A percentile compares a stretch with the other conserved stretches of the same genome.
These are phyloP conservation scores for Dactylorhiza incarnata DNA, from an alignment of 106 monocot genomes.

Conservation along the genomic window DNA sequence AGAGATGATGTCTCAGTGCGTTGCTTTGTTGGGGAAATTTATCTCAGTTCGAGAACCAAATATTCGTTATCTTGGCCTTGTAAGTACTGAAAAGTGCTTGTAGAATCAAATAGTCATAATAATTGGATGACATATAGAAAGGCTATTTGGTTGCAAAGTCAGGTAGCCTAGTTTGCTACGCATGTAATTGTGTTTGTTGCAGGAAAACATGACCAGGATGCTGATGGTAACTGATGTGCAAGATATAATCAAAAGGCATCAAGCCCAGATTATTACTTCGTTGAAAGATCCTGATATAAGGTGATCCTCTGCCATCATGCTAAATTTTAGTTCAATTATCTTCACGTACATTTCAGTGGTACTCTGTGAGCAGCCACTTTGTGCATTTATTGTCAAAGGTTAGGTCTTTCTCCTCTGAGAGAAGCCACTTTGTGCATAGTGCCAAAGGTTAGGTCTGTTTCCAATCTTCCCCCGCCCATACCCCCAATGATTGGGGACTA, in stretches of 20 bases:
- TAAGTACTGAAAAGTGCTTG: constrained; percentile 25
- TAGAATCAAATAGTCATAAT: neutral
- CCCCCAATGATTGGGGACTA: no score
- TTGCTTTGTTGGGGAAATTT: constrained; percentile 96
- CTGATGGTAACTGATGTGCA: constrained; percentile 95
- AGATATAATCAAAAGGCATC: constrained; percentile 96
- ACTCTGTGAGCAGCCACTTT: no score
- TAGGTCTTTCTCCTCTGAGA: no score
- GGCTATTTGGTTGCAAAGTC: neutral
- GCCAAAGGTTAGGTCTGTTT: no score
- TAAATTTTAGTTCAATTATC: neutral
- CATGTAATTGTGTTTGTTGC: constrained; percentile 14
- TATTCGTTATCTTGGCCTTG: constrained; percentile 97
- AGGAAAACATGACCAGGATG: constrained; percentile 99
- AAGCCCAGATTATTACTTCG: constrained; percentile 93
- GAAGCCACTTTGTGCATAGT: no score
- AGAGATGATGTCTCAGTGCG: constrained; percentile 99
- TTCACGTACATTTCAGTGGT: neutral
- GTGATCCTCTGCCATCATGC: constrained; percentile 17
- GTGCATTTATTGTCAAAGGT: no score
- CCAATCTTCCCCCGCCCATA: no score
- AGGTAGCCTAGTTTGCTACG: neutral
- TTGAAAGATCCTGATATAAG: constrained; percentile 99
- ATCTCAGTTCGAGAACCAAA: constrained; percentile 98
- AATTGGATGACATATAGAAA: neutral